Evolutionary conservation across 2,329 filamentous ascomycete genomes (phyloP).

Genomic region (Aspergillus arachidicola): DNA sequence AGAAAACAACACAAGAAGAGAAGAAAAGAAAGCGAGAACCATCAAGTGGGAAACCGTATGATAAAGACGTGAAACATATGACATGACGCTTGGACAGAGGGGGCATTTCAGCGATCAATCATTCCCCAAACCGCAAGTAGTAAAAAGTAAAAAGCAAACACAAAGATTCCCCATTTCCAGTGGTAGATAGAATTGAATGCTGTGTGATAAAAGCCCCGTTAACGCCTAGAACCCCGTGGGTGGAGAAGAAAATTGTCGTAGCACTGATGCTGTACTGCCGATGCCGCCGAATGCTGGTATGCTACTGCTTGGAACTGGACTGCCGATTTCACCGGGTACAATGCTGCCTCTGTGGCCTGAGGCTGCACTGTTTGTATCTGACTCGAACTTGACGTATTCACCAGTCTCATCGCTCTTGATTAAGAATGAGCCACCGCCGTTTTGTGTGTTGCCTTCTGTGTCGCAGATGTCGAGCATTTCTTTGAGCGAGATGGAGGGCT

Average conservation of each 20-base stretch:
- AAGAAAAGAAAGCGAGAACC: slow-evolving; percentile 13
- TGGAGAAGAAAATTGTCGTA: slow-evolving; percentile 43
- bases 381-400: slow-evolving; percentile 53
- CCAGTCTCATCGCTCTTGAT: slow-evolving; percentile 57
- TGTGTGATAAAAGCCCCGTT: slow-evolving; percentile 15
- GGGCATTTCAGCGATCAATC: slow-evolving; percentile 7
- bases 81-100: slow-evolving; percentile 18
- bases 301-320: slow-evolving; percentile 58
- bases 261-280: slow-evolving; percentile 31
- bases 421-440: slow-evolving; percentile 88
- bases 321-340: slow-evolving; percentile 69
- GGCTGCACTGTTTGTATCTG: slow-evolving; percentile 51
- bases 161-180: slow-evolving; percentile 10
- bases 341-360: slow-evolving; percentile 46
- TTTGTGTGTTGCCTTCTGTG: slow-evolving; percentile 81
- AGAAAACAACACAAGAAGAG: slow-evolving; percentile 6
- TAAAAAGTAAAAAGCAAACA: slow-evolving; percentile 15
- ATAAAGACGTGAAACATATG: slow-evolving; percentile 22
- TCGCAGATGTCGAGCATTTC: slow-evolving; percentile 86
- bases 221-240: slow-evolving; percentile 38
- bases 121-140: slow-evolving; percentile 7
- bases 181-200: slow-evolving; percentile 8
- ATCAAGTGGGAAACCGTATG: slow-evolving; percentile 11
- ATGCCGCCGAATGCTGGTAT: slow-evolving; percentile 43
- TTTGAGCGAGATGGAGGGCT: slow-evolving; percentile 58